These are phyloP conservation scores for Claviceps digitariae DNA, from an alignment of 2,329 filamentous ascomycete species.

Conservation along the genomic window DNA sequence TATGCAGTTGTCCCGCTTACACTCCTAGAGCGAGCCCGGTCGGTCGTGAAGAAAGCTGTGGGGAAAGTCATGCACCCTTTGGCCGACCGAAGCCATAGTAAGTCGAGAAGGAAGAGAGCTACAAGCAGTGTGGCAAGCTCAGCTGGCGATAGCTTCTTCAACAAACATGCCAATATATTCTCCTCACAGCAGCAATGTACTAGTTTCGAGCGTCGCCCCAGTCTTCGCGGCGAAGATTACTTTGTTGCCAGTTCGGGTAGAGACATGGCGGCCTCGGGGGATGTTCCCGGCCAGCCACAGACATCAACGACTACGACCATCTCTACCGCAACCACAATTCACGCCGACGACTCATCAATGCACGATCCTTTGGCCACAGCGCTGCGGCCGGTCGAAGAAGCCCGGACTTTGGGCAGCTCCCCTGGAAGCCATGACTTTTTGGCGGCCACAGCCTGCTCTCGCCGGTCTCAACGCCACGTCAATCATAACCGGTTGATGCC, in stretches of 20 bases:
- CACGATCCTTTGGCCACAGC: constrained; percentile 29
- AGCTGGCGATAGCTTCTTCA: constrained; percentile 37
- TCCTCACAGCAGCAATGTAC: constrained; percentile 31
- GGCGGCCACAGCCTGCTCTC: constrained; percentile 3
- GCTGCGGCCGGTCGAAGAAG: constrained; percentile 15
- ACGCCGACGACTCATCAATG: constrained; percentile 12
- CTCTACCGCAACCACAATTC: constrained; percentile 10
- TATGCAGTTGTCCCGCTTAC: constrained; percentile 81
- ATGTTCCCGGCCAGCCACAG: constrained; percentile 12
- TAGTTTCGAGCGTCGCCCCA: constrained; percentile 39
- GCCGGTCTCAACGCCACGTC: constrained; percentile 27
- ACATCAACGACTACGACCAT: constrained; percentile 7
- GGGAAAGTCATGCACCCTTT: constrained; percentile 51
- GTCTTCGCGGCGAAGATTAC: constrained; percentile 41
- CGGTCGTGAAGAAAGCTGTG: constrained; percentile 56
- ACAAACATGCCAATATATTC: constrained; percentile 32
- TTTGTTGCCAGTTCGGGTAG: constrained; percentile 28
- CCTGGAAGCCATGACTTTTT: constrained; percentile 11
- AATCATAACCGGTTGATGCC: constrained; percentile 29
- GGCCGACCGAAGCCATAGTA: constrained; percentile 41
- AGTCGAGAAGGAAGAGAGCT: constrained; percentile 37
- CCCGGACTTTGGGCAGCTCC: neutral
- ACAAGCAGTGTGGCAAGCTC: constrained; percentile 53
- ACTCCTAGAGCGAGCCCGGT: constrained; percentile 72
- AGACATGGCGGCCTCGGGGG: constrained; percentile 16